Evolutionary conservation across 305 asterid species (phyloP).

Genomic region (Fraxinus latifolia): DNA sequence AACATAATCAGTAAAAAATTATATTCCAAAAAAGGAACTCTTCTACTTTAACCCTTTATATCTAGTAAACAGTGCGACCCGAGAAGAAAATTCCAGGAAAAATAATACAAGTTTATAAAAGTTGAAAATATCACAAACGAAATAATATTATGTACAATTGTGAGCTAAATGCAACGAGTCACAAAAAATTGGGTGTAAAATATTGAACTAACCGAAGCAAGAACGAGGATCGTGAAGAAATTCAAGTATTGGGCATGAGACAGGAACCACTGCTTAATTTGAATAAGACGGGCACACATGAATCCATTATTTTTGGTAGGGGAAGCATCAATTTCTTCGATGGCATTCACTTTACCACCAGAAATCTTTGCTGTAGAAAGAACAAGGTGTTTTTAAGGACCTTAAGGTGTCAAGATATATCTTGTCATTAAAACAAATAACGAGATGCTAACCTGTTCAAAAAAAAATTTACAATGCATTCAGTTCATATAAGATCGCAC

Average conservation of each 20-base stretch:
- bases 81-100: not conserved
- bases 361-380: slow-evolving; percentile 62
- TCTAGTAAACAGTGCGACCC: not conserved
- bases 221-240: slow-evolving; percentile 68
- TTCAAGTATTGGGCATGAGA: slow-evolving; percentile 77
- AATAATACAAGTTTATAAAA: not conserved
- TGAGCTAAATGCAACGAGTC: not conserved
- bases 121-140: not conserved
- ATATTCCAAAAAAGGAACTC: not conserved
- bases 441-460: not conserved
- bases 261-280: slow-evolving; percentile 65
- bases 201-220: slow-evolving; percentile 67
- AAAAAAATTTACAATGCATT: not conserved
- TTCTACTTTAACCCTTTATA: not conserved
- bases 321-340: slow-evolving; percentile 60
- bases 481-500: not conserved
- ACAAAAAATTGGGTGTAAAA: not conserved
- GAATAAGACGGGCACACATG: slow-evolving; percentile 41
- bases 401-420: not conserved
- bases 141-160: not conserved
- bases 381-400: slow-evolving; percentile 14
- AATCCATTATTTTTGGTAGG: slow-evolving; percentile 46
- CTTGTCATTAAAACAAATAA: not conserved
- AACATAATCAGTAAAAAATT: not conserved
- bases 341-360: slow-evolving; percentile 56